Evolutionary conservation across 345 rosid genomes (phyloP).

Genomic region (Citrus australasica): DNA sequence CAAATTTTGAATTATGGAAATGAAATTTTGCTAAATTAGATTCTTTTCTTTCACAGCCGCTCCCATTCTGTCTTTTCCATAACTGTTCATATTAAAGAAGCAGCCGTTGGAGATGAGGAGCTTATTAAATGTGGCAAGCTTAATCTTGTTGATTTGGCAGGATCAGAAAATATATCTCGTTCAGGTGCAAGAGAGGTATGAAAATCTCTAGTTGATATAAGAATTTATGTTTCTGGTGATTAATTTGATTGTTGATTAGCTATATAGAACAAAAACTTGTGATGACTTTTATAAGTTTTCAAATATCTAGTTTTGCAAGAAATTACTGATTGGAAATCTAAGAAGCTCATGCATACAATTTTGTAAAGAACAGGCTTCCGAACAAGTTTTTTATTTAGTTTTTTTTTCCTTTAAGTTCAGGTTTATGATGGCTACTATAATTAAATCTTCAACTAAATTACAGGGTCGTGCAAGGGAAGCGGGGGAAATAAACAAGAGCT

Average conservation of each 20-base stretch:
- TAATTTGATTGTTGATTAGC: background rate
- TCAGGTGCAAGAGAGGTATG: conserved; percentile 83
- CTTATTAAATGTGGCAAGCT: conserved; percentile 95
- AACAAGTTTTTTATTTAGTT: background rate
- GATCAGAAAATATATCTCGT: conserved; percentile 89
- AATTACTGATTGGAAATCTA: background rate
- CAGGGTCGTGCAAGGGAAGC: conserved; percentile 98
- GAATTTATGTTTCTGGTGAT: background rate
- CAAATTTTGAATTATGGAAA: background rate
- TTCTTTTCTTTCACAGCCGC: conserved; percentile 49
- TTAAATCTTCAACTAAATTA: conserved; percentile 13
- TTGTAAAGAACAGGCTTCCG: background rate
- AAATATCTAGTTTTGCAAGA: background rate
- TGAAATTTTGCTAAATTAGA: conserved; percentile 2
- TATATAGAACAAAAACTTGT: background rate
- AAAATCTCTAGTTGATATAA: background rate
- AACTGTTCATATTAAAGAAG: conserved; percentile 75
- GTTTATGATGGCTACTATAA: background rate
- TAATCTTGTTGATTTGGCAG: conserved; percentile 97
- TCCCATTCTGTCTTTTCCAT: conserved; percentile 94
- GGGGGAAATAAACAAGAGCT: conserved; percentile 96
- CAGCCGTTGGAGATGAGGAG: conserved; percentile 80
- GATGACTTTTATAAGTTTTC: background rate
- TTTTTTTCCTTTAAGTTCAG: background rate
- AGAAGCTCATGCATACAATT: no score